Percentiles rank a stretch among this genome's conserved stretches.
phyloP scores from a whole-genome alignment of 768 basidiomycete genomes.

The Collybia nuda region DNA sequence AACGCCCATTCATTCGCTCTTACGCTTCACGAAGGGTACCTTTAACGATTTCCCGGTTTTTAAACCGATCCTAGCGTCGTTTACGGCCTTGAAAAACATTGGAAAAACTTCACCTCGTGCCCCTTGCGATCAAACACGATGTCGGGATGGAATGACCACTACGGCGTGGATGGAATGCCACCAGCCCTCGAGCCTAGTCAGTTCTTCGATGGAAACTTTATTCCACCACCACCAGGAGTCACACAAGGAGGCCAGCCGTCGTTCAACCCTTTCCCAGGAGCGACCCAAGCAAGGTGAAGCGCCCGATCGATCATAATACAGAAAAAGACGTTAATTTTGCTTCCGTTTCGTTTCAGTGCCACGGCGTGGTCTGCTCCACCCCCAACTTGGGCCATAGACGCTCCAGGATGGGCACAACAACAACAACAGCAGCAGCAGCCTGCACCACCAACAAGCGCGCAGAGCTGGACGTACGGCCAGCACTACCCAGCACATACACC shows the following conservation, averaged over 20 bases:
- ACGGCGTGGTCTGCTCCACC: background rate
- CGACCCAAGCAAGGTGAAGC: slow-evolving; percentile 9
- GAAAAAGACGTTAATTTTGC: background rate
- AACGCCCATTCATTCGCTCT: too few relatives aligned
- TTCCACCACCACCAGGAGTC: slow-evolving; percentile 33
- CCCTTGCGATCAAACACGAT: too few relatives aligned
- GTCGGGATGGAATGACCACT: too few relatives aligned
- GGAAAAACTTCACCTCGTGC: too few relatives aligned
- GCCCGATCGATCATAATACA: slow-evolving; percentile 2
- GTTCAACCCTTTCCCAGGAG: slow-evolving; percentile 14
- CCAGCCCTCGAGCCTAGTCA: slow-evolving; percentile 15
- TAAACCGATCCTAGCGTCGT: too few relatives aligned
- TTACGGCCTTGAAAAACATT: too few relatives aligned
- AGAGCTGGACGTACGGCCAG: slow-evolving; percentile 16
- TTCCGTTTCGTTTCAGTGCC: background rate
- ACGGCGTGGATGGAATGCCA: slow-evolving; percentile 16
- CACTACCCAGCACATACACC: slow-evolving; percentile 13
- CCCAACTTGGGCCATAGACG: background rate
- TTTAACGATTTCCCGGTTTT: too few relatives aligned
- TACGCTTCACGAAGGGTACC: too few relatives aligned
- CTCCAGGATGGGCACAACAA: background rate
- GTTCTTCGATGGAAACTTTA: slow-evolving; percentile 15
- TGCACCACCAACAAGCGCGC: slow-evolving; percentile 6
- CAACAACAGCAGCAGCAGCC: background rate
- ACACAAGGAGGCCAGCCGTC: slow-evolving; percentile 28